Evolutionary conservation across 2,329 filamentous ascomycete genomes (phyloP).

Genomic region (Dendryphion nanum): DNA sequence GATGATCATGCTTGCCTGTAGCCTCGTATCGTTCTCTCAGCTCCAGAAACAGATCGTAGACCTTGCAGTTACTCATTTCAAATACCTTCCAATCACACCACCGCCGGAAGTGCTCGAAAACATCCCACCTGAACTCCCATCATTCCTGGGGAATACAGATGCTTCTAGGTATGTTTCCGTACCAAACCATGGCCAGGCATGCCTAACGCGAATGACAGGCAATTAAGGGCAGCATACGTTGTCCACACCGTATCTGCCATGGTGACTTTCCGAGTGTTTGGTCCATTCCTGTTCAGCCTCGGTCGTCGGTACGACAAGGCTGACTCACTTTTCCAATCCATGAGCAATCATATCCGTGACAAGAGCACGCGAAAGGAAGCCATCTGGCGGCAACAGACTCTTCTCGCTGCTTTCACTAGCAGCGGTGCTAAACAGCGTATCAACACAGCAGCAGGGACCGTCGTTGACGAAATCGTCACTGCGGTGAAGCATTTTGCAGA

Average conservation of each 20-base stretch:
- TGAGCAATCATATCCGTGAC: slow-evolving; percentile 56
- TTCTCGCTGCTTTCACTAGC: slow-evolving; percentile 57
- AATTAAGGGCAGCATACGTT: slow-evolving; percentile 54
- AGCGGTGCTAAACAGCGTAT: slow-evolving; percentile 57
- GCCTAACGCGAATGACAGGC: slow-evolving; percentile 22
- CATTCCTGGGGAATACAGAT: slow-evolving; percentile 53
- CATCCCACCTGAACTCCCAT: slow-evolving; percentile 53
- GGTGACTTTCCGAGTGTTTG: slow-evolving; percentile 57
- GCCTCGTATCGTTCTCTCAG: slow-evolving; percentile 53
- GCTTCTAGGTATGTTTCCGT: slow-evolving; percentile 41
- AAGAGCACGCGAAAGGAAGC: slow-evolving; percentile 58
- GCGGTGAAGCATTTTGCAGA: slow-evolving; percentile 55
- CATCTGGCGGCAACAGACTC: slow-evolving; percentile 58
- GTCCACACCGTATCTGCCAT: slow-evolving; percentile 57
- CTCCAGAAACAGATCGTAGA: slow-evolving; percentile 53
- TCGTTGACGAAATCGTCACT: slow-evolving; percentile 57
- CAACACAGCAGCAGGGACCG: slow-evolving; percentile 54
- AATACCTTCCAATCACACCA: slow-evolving; percentile 51
- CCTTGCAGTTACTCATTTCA: slow-evolving; percentile 53
- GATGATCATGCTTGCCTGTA: slow-evolving; percentile 22
- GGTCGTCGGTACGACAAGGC: slow-evolving; percentile 55
- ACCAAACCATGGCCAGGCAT: neutral
- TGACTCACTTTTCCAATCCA: slow-evolving; percentile 55
- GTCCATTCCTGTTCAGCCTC: slow-evolving; percentile 58
- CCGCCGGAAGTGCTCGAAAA: slow-evolving; percentile 51